Percentiles rank a stretch among this genome's conserved stretches.
phyloP scores from a whole-genome alignment of 2,329 filamentous ascomycete genomes.

The Aspergillus cejpii region DNA sequence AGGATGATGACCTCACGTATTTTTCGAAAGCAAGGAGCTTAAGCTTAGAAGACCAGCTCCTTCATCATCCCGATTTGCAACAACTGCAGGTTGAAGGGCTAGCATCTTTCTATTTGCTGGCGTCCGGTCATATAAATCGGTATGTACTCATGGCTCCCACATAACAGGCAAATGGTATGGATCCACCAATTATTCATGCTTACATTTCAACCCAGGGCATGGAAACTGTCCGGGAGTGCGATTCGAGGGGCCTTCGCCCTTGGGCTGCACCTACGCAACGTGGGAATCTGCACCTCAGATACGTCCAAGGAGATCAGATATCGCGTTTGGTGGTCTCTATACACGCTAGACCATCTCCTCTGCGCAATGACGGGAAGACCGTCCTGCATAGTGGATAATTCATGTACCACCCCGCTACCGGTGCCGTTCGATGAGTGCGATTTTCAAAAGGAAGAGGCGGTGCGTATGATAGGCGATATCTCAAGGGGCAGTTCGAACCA shows the following conservation, averaged over 20 bases:
- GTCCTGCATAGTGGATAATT: slow-evolving; percentile 37
- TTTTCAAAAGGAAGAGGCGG: slow-evolving; percentile 31
- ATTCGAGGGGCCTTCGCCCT: slow-evolving; percentile 38
- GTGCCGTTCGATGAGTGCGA: slow-evolving; percentile 38
- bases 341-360: slow-evolving; percentile 39
- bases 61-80: slow-evolving; percentile 40
- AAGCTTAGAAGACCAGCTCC: slow-evolving; percentile 35
- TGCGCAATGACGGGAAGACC: slow-evolving; percentile 42
- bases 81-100: slow-evolving; percentile 41
- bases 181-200: neutral
- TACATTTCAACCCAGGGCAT: slow-evolving; percentile 29
- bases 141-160: slow-evolving; percentile 15
- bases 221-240: slow-evolving; percentile 39
- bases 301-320: slow-evolving; percentile 41
- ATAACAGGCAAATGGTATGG: neutral
- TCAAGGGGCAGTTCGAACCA: slow-evolving; percentile 16
- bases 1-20: slow-evolving; percentile 37
- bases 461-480: slow-evolving; percentile 25
- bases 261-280: slow-evolving; percentile 40
- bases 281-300: slow-evolving; percentile 33
- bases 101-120: slow-evolving; percentile 39
- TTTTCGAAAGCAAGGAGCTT: slow-evolving; percentile 38
- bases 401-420: slow-evolving; percentile 40
- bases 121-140: slow-evolving; percentile 40
- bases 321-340: slow-evolving; percentile 43